A percentile compares a stretch with the other conserved stretches of the same genome.
phyloP scores from a whole-genome alignment of 805 yeast genomes.

The Wickerhamiella nectarea region DNA sequence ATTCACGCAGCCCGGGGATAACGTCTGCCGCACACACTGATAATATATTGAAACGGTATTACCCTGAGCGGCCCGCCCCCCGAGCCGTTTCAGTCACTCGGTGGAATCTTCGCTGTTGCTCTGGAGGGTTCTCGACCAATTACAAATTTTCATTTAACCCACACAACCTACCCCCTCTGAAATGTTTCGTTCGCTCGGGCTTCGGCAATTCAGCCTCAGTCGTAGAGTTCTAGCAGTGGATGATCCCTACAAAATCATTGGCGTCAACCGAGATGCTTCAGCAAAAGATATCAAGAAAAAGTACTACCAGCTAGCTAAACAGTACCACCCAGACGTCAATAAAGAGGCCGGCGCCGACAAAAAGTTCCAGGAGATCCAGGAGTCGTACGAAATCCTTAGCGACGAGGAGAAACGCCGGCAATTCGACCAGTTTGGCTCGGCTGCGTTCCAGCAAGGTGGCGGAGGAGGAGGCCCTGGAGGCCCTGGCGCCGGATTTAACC shows the following conservation, averaged over 20 bases:
- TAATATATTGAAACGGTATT: too few species aligned
- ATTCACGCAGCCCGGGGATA: too few species aligned
- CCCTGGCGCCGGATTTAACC: constrained; percentile 27
- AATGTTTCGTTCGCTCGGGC: background rate
- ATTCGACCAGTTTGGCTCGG: constrained; percentile 82
- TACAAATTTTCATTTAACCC: background rate
- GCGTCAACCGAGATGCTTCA: constrained; percentile 58
- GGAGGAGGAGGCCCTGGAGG: constrained; percentile 33
- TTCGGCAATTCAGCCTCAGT: background rate
- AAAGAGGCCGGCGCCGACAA: constrained; percentile 80
- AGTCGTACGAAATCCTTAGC: constrained; percentile 81
- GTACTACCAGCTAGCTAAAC: constrained; percentile 82
- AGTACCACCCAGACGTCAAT: constrained; percentile 93
- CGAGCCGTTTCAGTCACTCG: too few species aligned
- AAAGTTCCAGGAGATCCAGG: constrained; percentile 84
- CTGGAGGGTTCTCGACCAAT: too few species aligned
- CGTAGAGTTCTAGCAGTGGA: constrained; percentile 15
- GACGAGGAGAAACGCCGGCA: constrained; percentile 77
- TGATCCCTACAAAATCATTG: constrained; percentile 79
- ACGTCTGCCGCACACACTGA: too few species aligned
- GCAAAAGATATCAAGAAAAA: constrained; percentile 86
- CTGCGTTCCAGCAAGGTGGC: constrained; percentile 51
- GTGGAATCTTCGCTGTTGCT: too few species aligned
- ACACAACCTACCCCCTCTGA: background rate
- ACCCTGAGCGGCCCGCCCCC: too few species aligned